Evolutionary conservation across 495 filamentous ascomycete genomes (phyloP), one percentile per base, ranked within the genome.

Genomic region (Penicillium maclennaniae): DNA sequence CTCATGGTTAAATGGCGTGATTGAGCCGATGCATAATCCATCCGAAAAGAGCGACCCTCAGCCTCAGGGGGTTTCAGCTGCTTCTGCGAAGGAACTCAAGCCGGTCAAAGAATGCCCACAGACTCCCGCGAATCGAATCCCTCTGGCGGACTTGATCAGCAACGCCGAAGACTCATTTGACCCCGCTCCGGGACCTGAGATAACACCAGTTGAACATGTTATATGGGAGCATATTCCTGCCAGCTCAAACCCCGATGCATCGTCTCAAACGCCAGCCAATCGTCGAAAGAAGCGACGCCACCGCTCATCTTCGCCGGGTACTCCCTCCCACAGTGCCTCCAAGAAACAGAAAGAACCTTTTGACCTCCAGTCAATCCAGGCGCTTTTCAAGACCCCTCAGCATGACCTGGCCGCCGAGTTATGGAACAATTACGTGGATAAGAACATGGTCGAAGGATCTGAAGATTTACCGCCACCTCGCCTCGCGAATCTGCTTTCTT

Each of bases 391-490:
- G 47, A 91, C 91, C 0, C 89, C 89, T 21, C 84, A 88, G 51
- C 82, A 84, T 40, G 93, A 98, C 67, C 87, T 92, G 23, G 87
- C 87, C 0, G 70, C 83, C 28, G 91, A 96, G 47, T 70, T 96
- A n/a, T 95, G 90, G 91, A 89, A 85, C 57, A 84, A 87, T 17
- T 95, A 89, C 62, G 81, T 76, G 51, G 75, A 75, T 8, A 76
- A 78, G 49, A 70, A 71, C 49, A 69, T 68, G 45, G 53, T 69
- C 15, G 71, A 74, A 43, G 63, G 55, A 6, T 61, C 65, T n/a
- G 63, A 67, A 12, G 66, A 66, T 42, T 54, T 73, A 43, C 68
- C 68, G 19, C 70, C 81, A 74, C 61, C 83, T 71, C 53, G 69
- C 66, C 73, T 87, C n/a, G 75, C 81, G 23, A 79, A 85, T 50